Evolutionary conservation across 441 rosid genomes (phyloP), one percentile per base, ranked within the genome.

Genomic region (Sinapis alba): DNA sequence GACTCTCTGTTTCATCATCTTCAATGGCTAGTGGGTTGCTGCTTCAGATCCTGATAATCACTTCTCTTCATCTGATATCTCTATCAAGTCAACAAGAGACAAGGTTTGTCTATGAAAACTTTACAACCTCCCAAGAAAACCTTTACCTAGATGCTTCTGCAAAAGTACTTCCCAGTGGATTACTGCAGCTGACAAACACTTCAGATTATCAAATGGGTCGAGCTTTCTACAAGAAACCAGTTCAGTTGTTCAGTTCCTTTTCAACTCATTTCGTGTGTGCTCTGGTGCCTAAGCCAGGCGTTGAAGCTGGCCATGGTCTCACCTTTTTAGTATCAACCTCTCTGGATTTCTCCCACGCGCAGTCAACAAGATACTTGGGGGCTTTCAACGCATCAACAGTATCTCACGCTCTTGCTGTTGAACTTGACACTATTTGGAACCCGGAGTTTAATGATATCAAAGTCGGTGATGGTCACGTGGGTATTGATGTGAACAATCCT

Each of bases 201-300:
- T 69, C 82, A 38, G n/a, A 59, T 3, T 45, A 41, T 7, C 56
- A 71, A 60, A 36, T 16, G 1, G 93, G 88, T 1, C 83, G 73
- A 34, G 89, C 93, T 78, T 86, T 89, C 81, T 78, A 75, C 71
- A 78, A 71, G 0, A 57, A 65, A 23, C 84, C 90, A 15, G 15
- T 86, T n/a, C 61, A 71, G 11, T 79, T 84, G 8, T 77, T 84
- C 78, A 79, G 59, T 21, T 72, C 84, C 61, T 85, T 87, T 74
- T 87, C 91, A 10, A 85, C 87, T 1, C 68, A 83, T 21, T 87
- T 84, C 18, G 83, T 85, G 34, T 87, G 85, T 16, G 84, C 83
- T 15, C 78, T 86, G 65, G 36, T 58, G 13, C 36, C 87, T 3
- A 51, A 81, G 41, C 45, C 41, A 34, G 50, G 63, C 6, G 20